These are phyloP conservation scores for Populus simonii DNA, from an alignment of 345 rosid species.

Conservation along the genomic window DNA sequence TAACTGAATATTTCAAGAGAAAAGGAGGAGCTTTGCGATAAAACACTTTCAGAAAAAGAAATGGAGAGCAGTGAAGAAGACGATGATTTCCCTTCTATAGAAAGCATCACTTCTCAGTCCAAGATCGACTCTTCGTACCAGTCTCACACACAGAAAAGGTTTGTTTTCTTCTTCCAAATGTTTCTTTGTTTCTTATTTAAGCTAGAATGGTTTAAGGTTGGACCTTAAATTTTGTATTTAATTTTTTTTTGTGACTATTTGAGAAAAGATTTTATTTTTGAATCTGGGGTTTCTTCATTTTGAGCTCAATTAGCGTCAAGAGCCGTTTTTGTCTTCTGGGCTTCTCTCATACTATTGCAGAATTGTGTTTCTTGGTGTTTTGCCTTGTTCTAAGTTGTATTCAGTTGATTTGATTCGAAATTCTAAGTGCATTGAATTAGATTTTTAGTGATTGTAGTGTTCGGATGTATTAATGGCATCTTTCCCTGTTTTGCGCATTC, in stretches of 20 bases:
- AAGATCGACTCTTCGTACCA: slow-evolving; percentile 81
- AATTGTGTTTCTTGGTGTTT: background rate
- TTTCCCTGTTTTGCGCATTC: background rate
- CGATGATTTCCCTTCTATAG: slow-evolving; percentile 83
- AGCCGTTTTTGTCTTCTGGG: slow-evolving; percentile 5
- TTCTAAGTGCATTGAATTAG: background rate
- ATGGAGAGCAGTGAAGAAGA: slow-evolving; percentile 99
- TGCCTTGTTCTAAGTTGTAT: background rate
- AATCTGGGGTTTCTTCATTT: slow-evolving; percentile 9
- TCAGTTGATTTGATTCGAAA: background rate
- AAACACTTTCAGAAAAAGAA: background rate
- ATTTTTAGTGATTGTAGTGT: background rate
- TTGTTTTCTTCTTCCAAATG: background rate
- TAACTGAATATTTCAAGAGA: background rate
- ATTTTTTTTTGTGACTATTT: background rate
- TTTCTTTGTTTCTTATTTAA: background rate
- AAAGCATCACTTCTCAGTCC: slow-evolving; percentile 80
- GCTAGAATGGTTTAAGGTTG: background rate
- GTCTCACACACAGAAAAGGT: slow-evolving; percentile 89
- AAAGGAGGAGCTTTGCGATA: background rate
- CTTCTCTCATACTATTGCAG: background rate
- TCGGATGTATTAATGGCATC: background rate
- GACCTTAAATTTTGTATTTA: background rate
- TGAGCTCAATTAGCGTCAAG: background rate
- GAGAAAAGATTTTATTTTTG: background rate